These are phyloP conservation scores for Rhizopus sp. DNA, from an alignment of 371 early-diverging fungal species.

Conservation along the genomic window DNA sequence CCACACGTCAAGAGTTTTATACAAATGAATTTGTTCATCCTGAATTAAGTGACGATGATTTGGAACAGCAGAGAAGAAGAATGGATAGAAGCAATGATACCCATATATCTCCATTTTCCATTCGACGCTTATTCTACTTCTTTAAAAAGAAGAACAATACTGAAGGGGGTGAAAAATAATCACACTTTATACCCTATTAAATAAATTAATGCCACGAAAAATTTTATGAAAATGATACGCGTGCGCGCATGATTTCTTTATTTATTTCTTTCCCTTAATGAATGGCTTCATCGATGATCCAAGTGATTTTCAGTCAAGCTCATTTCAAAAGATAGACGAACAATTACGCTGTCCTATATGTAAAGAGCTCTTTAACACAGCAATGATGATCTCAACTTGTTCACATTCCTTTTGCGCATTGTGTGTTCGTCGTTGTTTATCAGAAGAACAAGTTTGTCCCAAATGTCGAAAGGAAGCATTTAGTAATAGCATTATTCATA, in stretches of 20 bases:
- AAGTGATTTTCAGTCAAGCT: constrained; percentile 18
- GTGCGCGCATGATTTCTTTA: not conserved
- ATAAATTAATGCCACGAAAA: no score
- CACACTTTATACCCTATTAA: no score
- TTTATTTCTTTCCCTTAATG: constrained; percentile 1
- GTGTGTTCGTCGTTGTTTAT: constrained; percentile 64
- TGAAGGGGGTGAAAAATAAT: no score
- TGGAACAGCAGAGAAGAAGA: no score
- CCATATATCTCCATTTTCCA: no score
- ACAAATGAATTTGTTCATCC: constrained; percentile 18
- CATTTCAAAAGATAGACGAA: constrained; percentile 56
- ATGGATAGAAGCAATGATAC: no score
- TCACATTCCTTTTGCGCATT: constrained; percentile 73
- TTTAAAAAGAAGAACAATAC: no score
- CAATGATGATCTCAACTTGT: constrained; percentile 60
- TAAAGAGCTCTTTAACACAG: constrained; percentile 60
- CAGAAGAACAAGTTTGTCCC: constrained; percentile 56
- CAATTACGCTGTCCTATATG: constrained; percentile 74
- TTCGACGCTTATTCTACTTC: no score
- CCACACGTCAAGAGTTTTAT: constrained; percentile 32
- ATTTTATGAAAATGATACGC: no score
- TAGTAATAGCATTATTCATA: constrained; percentile 40
- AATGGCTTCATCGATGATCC: constrained; percentile 30
- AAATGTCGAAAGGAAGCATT: constrained; percentile 50
- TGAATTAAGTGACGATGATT: not conserved